These are phyloP conservation scores for Vitis hybrid DNA, from an alignment of 177 flowering plant genomes.

Conservation along the genomic window DNA sequence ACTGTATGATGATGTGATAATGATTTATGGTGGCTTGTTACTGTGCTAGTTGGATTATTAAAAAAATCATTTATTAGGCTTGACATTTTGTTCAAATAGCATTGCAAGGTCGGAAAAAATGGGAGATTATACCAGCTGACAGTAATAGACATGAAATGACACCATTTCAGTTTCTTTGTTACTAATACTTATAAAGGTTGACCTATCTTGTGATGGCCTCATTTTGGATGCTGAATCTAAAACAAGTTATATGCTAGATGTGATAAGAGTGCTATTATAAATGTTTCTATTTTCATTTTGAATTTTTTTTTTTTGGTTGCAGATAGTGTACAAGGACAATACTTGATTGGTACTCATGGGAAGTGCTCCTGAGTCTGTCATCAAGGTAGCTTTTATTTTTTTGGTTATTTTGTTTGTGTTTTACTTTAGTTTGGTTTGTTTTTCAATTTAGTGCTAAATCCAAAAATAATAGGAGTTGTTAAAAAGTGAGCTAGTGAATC, in stretches of 20 bases:
- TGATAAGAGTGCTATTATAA: neutral
- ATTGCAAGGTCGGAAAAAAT: no score
- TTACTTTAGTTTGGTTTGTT: neutral
- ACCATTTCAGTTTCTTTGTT: neutral
- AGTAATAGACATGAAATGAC: no score
- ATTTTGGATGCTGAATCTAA: neutral
- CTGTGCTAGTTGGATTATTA: no score
- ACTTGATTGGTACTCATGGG: constrained; percentile 35
- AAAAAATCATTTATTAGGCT: no score
- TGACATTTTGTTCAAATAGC: no score
- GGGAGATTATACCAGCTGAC: no score
- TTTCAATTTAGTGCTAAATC: no score
- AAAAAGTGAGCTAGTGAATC: no score
- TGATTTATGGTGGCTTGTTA: no score
- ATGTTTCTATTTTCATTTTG: neutral
- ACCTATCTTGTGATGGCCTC: neutral
- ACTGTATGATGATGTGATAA: no score
- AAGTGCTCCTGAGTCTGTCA: constrained; percentile 37
- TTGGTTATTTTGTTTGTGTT: neutral
- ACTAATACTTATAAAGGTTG: neutral
- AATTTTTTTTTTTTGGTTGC: constrained; percentile 1
- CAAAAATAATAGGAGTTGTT: no score
- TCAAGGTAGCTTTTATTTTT: constrained; percentile 23
- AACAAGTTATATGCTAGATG: neutral
- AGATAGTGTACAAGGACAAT: constrained; percentile 12